Conservation (phyloP, 768 basidiomycete genomes). For the Leucogyrophana mollusca region DNA sequence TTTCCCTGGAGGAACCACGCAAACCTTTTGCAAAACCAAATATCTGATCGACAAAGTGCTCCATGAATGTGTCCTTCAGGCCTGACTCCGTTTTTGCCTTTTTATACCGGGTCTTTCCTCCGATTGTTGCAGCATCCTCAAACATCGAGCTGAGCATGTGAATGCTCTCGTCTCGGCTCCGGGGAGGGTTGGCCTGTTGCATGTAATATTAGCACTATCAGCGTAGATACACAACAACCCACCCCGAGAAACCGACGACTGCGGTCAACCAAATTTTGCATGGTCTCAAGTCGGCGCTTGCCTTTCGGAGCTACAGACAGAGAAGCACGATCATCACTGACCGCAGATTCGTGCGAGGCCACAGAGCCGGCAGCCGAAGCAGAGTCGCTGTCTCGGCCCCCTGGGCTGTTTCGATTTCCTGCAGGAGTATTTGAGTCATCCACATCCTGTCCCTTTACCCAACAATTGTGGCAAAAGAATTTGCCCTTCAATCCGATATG, state of each 20-base stretch:
- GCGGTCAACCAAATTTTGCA: slow-evolving; percentile 16
- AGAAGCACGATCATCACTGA: not conserved
- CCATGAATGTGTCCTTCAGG: slow-evolving; percentile 3
- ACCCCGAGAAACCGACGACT: slow-evolving; percentile 24
- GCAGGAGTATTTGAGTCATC: too few species aligned
- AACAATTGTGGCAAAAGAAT: slow-evolving; percentile 40
- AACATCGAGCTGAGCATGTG: not conserved
- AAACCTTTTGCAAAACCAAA: not conserved
- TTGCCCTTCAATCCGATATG: slow-evolving; percentile 40
- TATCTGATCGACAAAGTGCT: not conserved
- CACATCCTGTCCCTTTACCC: slow-evolving; percentile 24
- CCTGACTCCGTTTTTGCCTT: not conserved
- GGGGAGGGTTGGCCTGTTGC: not conserved
- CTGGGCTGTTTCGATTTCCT: too few species aligned
- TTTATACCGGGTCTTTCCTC: not conserved
- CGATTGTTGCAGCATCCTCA: slow-evolving; percentile 5
- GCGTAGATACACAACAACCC: not conserved
- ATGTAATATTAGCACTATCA: not conserved
- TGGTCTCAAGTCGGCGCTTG: slow-evolving; percentile 1
- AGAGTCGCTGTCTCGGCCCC: too few species aligned
- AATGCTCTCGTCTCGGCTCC: not conserved
- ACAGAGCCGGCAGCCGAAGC: too few species aligned
- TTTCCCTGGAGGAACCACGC: not conserved
- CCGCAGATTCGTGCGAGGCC: not conserved
- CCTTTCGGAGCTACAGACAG: not conserved